Evolutionary conservation across 2,329 filamentous ascomycete genomes (phyloP).

Genomic region (Dryadomyces quercus-mongolicae): DNA sequence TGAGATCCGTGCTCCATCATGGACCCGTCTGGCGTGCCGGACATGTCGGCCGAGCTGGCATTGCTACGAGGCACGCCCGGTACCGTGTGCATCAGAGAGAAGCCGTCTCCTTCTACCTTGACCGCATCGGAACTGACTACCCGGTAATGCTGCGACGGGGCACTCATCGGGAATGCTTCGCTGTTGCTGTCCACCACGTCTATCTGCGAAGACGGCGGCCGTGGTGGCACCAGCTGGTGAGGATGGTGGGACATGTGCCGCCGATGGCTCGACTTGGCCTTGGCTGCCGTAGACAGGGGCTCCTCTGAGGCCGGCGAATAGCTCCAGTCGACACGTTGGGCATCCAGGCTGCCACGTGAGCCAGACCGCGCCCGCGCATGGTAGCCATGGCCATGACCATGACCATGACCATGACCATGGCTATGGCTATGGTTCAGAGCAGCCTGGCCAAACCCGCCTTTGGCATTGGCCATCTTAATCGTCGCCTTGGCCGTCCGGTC

Average conservation of each 20-base stretch:
- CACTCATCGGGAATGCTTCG: background rate
- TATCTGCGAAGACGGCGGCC: background rate
- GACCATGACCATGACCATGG: background rate
- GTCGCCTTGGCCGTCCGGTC: conserved; percentile 92
- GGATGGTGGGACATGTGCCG: background rate
- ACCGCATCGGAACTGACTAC: conserved; percentile 12
- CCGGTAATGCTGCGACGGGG: conserved; percentile 4
- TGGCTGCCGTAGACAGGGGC: conserved; percentile 11
- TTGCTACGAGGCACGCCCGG: conserved; percentile 26
- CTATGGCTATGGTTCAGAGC: background rate
- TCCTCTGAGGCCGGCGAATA: conserved; percentile 2
- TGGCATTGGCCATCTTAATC: conserved; percentile 85
- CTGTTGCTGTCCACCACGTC: conserved; percentile 1
- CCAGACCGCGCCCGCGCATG: conserved; percentile 15
- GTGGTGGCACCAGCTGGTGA: conserved; percentile 7
- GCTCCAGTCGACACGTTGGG: conserved; percentile 10
- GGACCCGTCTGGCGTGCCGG: conserved; percentile 13
- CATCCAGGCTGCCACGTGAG: conserved; percentile 16
- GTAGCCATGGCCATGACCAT: background rate
- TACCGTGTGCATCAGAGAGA: conserved; percentile 26
- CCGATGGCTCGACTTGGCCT: background rate
- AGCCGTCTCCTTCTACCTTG: conserved; percentile 26
- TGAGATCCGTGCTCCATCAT: conserved; percentile 22
- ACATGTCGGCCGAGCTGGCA: conserved; percentile 22
- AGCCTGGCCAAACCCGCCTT: conserved; percentile 60